phyloP scores from a whole-genome alignment of 108 stramenopile species.

The Skeletonema grethae region DNA sequence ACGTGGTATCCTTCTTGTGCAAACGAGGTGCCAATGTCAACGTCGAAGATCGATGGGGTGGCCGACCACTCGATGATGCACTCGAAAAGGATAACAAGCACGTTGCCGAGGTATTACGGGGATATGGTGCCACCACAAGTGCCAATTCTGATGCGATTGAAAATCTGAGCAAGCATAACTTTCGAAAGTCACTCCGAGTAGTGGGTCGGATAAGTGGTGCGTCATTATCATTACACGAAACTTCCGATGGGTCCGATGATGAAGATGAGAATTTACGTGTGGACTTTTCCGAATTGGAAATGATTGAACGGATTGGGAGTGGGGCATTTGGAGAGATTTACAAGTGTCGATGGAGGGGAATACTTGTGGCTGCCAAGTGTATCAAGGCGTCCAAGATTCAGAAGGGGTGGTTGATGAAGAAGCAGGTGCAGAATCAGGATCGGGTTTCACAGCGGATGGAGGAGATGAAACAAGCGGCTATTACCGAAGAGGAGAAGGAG shows the following conservation, averaged over 20 bases:
- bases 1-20: slow-evolving; percentile 64
- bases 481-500: slow-evolving; percentile 55
- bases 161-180: slow-evolving; percentile 3
- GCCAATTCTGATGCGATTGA: slow-evolving; percentile 3
- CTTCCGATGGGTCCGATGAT: neutral
- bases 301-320: slow-evolving; percentile 86
- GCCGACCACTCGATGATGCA: slow-evolving; percentile 88
- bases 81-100: slow-evolving; percentile 30
- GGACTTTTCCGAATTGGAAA: slow-evolving; percentile 77
- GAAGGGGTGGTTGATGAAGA: slow-evolving; percentile 75
- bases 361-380: slow-evolving; percentile 86
- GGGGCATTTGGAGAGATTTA: slow-evolving; percentile 92
- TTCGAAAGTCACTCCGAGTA: slow-evolving; percentile 8
- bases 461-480: slow-evolving; percentile 43
- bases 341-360: slow-evolving; percentile 88
- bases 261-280: slow-evolving; percentile 72
- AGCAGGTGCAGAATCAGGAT: slow-evolving; percentile 36
- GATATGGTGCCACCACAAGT: slow-evolving; percentile 55
- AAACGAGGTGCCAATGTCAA: slow-evolving; percentile 77
- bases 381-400: slow-evolving; percentile 81
- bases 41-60: slow-evolving; percentile 86
- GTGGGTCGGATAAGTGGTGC: no score
- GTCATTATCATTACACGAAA: neutral
- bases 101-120: slow-evolving; percentile 49
- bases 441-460: slow-evolving; percentile 50